phyloP scores from a whole-genome alignment of 202 grass and related monocot species.

The Setaria viridis region DNA sequence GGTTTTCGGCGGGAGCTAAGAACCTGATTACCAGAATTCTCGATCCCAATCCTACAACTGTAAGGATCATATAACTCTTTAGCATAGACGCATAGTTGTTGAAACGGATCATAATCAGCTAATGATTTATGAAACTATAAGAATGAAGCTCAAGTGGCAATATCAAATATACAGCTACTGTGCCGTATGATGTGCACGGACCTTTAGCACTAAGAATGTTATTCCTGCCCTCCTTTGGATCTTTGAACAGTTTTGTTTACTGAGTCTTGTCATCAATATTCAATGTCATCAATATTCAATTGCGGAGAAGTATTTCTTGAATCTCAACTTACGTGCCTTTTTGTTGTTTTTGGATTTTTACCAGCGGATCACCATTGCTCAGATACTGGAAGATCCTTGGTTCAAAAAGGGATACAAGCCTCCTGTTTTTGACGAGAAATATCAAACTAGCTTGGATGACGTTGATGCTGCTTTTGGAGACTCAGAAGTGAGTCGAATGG shows the following conservation, averaged over 20 bases:
- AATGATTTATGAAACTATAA: background rate
- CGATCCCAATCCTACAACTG: slow-evolving; percentile 77
- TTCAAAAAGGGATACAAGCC: slow-evolving; percentile 87
- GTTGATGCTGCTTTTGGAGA: slow-evolving; percentile 87
- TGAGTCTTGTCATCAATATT: background rate
- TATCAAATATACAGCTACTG: background rate
- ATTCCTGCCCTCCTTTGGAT: background rate
- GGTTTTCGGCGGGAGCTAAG: slow-evolving; percentile 87
- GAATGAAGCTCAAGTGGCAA: background rate
- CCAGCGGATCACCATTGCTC: slow-evolving; percentile 79
- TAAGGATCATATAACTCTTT: slow-evolving; percentile 52
- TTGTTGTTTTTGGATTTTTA: slow-evolving; percentile 30
- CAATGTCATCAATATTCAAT: slow-evolving; percentile 4
- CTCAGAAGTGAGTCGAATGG: slow-evolving; percentile 72
- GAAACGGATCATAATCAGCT: background rate
- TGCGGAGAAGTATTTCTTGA: background rate
- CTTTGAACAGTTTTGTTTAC: background rate
- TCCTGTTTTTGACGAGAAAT: slow-evolving; percentile 78
- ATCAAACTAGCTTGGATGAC: slow-evolving; percentile 76
- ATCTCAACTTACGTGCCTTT: slow-evolving; percentile 29
- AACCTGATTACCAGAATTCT: slow-evolving; percentile 82
- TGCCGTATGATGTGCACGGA: background rate
- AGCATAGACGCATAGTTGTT: background rate
- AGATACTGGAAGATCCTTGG: slow-evolving; percentile 90
- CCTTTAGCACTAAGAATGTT: background rate